Base-by-base conservation (phyloP, 306 rosid species). In the Clitoria ternatea region DNA sequence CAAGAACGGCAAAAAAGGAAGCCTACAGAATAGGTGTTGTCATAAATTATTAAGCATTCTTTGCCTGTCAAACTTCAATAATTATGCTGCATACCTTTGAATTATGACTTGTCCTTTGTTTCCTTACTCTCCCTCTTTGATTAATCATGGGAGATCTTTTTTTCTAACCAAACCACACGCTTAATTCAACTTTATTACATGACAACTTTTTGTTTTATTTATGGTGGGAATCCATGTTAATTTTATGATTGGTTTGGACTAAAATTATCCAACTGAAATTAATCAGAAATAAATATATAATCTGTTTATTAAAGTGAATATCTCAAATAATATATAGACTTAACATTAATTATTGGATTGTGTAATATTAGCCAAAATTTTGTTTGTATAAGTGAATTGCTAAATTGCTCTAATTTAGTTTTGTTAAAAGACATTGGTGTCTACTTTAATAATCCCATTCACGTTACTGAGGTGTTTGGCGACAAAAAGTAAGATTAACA, bases 21-120 rank as follows among this genome's bases (percentile, higher is more conserved):
- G 59, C 23, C 80, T 86, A 74, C 42, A 74, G 37, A 77, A 53
- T 45, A 12, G 79, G 79, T 70, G 47, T 82, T 79, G 66, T 72
- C 77, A 56, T 59, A 75, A 77, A 78, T 60, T 74, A 72, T 66
- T 76, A 56, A 49, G 73, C 76, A 24, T 42, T 78, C 49, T 73
- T 76, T 73, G 61, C 75, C 75, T 66, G 77, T 83, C 74, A 73
- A 85, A 71, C 69, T 70, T 79, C 77, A 81, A 79, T 81, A 83
- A 81, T 83, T 40, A 81, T 81, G 63, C 57, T 53, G 22, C 7
- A 69, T 70, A 66, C 78, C 80, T 54, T 72, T 61, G 78, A 73
- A 69, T 69, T 80, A 74, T 68, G 72, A 73, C 75, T 29, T 71
- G 82, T 69, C 61, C 70, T 77, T 74, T 9, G 44, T 32, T n/a